Evolutionary conservation across 1,284 basidiomycete genomes (phyloP), one percentile per base, ranked within the genome.

Genomic region (Thecaphora thlaspeos): DNA sequence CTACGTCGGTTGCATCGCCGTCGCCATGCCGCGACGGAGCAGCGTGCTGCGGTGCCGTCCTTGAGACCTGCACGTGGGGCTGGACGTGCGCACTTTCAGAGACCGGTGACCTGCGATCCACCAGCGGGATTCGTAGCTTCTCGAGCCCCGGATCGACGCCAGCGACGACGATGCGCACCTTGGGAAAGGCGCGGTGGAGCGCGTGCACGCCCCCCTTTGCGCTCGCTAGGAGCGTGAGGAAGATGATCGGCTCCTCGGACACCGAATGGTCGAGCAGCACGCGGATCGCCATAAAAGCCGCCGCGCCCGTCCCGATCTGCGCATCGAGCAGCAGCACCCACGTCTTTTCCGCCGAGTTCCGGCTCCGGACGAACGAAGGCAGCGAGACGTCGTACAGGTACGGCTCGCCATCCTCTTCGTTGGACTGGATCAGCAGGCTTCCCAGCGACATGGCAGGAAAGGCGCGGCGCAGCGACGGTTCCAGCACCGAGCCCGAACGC

Each of bases 221-320:
- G 4, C 90, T 87, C 36, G 93, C 87, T n/a, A 97, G 82, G 80
- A 94, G 89, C 0, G 90, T 87, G 21, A 93, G 61, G 18, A 80
- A 66, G 30, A 80, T 59, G 48, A 80, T 79, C 41, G 87, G 86
- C 41, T 87, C 83, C 73, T 91, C 85, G 62, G 76, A 84, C 9
- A 97, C 87, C n/a, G 93, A 92, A 71, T 98, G 94, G 75, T 98
- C 94, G 23, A 97, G 83, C 17, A 97, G 81, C 4, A 95, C 85
- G n/a, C 94, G 87, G 52, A 98, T 89, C 0, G 91, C 89, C 94
- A 97, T 97, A 78, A 93, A 88, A 0, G 90, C 92, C 4, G 93
- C 87, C 0, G 94, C 93, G 2, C 88, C 94, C 0, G 93, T 97
- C 4, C 91, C 91, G 78, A 97, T 91, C 86, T 94, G 93, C 3